Percentiles rank a stretch among this genome's conserved stretches.
These are phyloP conservation scores for Comarum palustre DNA, from an alignment of 306 rosid genomes.

Conservation along the genomic window DNA sequence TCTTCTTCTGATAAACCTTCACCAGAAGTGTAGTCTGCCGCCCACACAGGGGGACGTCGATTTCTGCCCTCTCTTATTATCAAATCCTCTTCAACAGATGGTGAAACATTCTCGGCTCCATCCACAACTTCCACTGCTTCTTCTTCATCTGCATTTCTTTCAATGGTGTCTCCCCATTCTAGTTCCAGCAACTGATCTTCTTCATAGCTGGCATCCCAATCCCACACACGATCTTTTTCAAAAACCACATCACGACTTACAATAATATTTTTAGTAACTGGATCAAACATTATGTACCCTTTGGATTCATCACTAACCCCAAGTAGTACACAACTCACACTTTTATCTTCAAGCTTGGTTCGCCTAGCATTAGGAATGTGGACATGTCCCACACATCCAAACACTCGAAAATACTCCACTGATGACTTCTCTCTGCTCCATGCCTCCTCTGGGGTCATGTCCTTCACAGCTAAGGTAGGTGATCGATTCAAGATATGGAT, in stretches of 20 bases:
- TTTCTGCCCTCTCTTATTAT: background rate
- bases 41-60: background rate
- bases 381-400: background rate
- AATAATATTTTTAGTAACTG: background rate
- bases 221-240: background rate
- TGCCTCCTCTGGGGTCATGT: background rate
- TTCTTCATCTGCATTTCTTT: background rate
- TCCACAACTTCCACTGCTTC: background rate
- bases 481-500: background rate
- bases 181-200: background rate
- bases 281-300: too few relatives aligned
- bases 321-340: too few relatives aligned
- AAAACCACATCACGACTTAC: background rate
- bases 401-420: background rate
- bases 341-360: too few relatives aligned
- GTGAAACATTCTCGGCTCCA: background rate
- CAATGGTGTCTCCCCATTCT: background rate
- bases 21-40: background rate
- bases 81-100: background rate
- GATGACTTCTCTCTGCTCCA: background rate
- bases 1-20: background rate
- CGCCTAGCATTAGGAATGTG: background rate
- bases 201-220: background rate
- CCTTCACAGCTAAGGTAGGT: too few relatives aligned
- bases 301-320: too few relatives aligned